Evolutionary conservation across 148 eudicot genomes (phyloP).

Genomic region (Selenicereus undatus): DNA sequence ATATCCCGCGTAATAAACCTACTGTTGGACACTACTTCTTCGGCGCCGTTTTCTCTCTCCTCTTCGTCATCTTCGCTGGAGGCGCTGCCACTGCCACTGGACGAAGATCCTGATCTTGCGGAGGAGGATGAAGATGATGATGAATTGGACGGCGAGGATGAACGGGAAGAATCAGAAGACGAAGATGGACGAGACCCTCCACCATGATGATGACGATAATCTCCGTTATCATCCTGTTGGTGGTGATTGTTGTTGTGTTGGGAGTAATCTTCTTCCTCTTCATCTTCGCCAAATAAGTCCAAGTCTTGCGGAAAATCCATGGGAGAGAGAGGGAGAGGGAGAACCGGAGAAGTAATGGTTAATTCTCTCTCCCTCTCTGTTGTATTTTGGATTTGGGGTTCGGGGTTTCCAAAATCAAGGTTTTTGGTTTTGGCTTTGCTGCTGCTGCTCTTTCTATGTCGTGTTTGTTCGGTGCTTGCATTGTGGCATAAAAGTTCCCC

Average conservation of each 20-base stretch:
- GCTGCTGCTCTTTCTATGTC: neutral
- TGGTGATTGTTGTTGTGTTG: constrained; percentile 18
- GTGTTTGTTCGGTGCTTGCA: neutral
- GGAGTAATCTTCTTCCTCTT: constrained; percentile 34
- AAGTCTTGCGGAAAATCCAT: constrained; percentile 72
- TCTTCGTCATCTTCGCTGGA: constrained; percentile 29
- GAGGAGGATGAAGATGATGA: constrained; percentile 48
- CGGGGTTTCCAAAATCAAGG: neutral
- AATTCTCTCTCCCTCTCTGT: neutral
- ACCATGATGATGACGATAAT: neutral
- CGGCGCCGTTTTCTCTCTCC: constrained; percentile 33
- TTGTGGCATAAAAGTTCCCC: no score
- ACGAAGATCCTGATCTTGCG: constrained; percentile 51
- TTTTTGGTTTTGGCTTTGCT: neutral
- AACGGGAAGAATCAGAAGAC: constrained; percentile 41
- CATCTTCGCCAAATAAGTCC: constrained; percentile 64
- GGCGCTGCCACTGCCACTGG: constrained; percentile 44
- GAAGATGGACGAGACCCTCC: constrained; percentile 39
- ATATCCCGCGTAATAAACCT: constrained; percentile 36
- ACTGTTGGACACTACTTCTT: constrained; percentile 26
- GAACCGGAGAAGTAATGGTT: constrained; percentile 13
- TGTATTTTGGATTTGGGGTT: neutral
- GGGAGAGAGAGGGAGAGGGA: neutral
- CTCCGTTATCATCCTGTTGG: constrained; percentile 16
- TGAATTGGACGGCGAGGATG: constrained; percentile 59